Evolutionary conservation across 345 rosid genomes (phyloP).

Genomic region (Eucalyptus grandis): DNA sequence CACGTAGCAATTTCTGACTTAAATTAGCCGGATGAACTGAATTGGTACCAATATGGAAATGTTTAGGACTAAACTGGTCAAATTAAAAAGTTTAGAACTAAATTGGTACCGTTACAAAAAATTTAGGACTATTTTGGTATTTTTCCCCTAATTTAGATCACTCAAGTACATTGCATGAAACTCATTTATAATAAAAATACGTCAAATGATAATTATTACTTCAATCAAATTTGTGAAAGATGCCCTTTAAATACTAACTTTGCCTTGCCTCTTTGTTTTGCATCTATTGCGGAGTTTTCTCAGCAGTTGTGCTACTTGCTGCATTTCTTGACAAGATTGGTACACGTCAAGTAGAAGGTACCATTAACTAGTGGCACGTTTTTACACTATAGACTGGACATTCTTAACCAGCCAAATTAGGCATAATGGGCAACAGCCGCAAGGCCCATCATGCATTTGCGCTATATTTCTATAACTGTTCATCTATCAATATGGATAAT

Average conservation of each 20-base stretch:
- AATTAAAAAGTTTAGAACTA: no score
- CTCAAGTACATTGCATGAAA: background rate
- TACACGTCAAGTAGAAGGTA: background rate
- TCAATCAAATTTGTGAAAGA: background rate
- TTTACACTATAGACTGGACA: background rate
- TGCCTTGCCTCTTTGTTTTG: background rate
- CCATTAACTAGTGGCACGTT: background rate
- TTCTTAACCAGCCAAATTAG: background rate
- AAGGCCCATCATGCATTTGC: background rate
- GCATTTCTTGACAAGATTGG: background rate
- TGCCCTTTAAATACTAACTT: background rate
- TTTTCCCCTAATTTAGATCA: background rate
- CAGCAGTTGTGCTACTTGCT: background rate
- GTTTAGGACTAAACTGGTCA: accelerated
- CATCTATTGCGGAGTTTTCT: background rate
- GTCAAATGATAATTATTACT: background rate
- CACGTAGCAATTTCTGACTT: no score
- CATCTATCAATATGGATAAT: background rate
- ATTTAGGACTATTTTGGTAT: no score
- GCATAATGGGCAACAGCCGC: background rate
- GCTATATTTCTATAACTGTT: background rate
- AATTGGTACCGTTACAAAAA: accelerated
- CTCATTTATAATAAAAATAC: background rate
- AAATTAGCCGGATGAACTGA: no score
- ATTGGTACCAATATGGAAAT: no score